Evolutionary conservation across 495 filamentous ascomycete genomes (phyloP).

Genomic region (Penicillium canariense): DNA sequence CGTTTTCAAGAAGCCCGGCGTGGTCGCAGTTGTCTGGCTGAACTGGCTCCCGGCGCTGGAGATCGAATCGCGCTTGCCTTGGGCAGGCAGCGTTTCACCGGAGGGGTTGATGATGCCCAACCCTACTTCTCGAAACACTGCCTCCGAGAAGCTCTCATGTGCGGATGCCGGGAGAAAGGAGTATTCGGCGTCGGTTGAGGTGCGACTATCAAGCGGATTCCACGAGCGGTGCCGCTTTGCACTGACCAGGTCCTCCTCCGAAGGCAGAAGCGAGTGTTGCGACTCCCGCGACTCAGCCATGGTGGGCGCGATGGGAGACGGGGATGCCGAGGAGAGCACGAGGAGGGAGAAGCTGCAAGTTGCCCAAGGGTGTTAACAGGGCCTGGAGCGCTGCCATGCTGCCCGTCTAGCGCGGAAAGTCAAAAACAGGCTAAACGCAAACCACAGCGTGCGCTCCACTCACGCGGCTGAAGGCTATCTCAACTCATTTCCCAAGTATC

Average conservation of each 20-base stretch:
- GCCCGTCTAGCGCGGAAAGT: not conserved
- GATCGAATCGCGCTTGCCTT: constrained; percentile 6
- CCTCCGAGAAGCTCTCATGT: constrained; percentile 19
- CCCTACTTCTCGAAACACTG: constrained; percentile 21
- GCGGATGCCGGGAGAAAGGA: constrained; percentile 5
- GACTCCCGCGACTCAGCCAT: constrained; percentile 25
- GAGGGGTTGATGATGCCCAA: constrained; percentile 20
- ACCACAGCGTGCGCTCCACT: not conserved
- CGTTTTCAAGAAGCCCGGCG: constrained; percentile 16
- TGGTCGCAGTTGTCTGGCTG: constrained; percentile 6
- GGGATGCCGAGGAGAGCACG: not conserved
- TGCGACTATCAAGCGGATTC: constrained; percentile 22
- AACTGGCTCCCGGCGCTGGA: constrained; percentile 3
- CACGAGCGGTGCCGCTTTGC: constrained; percentile 16
- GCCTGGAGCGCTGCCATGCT: not conserved
- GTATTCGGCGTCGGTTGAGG: constrained; percentile 7
- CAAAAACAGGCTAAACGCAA: not conserved
- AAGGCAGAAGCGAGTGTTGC: constrained; percentile 19
- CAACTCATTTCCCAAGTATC: not conserved
- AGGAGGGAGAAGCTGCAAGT: not conserved
- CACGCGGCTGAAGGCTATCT: not conserved
- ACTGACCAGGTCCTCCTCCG: constrained; percentile 14
- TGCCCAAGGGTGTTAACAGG: not conserved
- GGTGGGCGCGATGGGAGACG: not conserved
- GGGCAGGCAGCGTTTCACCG: constrained; percentile 10